A percentile compares a stretch with the other conserved stretches of the same genome.
phyloP scores from a whole-genome alignment of 352 stramenopile genomes.

The Pythium monospermum region DNA sequence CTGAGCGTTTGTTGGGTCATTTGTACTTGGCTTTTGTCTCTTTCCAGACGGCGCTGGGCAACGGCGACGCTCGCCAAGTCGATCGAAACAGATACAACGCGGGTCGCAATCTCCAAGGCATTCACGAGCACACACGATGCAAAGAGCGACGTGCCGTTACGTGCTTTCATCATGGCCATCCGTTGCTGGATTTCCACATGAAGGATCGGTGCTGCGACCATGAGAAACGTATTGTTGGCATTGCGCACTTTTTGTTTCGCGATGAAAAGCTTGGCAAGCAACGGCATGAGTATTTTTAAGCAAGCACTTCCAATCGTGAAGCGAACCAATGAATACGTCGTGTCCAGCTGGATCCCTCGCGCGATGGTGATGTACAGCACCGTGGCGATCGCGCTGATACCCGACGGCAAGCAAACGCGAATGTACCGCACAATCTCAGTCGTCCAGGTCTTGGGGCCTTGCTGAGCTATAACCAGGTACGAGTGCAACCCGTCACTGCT shows the following conservation, averaged over 20 bases:
- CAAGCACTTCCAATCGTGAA: neutral
- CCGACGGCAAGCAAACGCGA: neutral
- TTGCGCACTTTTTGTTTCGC: neutral
- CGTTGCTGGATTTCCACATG: slow-evolving; percentile 14
- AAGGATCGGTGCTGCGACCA: slow-evolving; percentile 6
- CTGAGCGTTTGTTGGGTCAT: too few species aligned
- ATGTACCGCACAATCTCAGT: neutral
- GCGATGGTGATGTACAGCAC: slow-evolving; percentile 8
- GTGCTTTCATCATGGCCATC: slow-evolving; percentile 7
- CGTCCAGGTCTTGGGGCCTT: neutral
- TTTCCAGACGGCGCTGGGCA: neutral
- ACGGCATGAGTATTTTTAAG: slow-evolving; percentile 2
- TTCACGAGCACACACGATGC: slow-evolving; percentile 1
- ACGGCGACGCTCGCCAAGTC: neutral
- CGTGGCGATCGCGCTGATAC: neutral
- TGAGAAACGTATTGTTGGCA: slow-evolving; percentile 3
- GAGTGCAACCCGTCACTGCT: neutral
- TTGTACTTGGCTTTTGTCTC: neutral
- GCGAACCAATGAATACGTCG: neutral
- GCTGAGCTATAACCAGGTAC: neutral
- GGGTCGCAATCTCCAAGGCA: slow-evolving; percentile 4
- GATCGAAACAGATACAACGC: neutral
- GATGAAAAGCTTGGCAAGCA: slow-evolving; percentile 1
- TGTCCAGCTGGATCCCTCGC: neutral
- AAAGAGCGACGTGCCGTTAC: neutral